These are phyloP conservation scores for Cercospora sojina DNA, from an alignment of 2,329 filamentous ascomycete species.

Conservation along the genomic window DNA sequence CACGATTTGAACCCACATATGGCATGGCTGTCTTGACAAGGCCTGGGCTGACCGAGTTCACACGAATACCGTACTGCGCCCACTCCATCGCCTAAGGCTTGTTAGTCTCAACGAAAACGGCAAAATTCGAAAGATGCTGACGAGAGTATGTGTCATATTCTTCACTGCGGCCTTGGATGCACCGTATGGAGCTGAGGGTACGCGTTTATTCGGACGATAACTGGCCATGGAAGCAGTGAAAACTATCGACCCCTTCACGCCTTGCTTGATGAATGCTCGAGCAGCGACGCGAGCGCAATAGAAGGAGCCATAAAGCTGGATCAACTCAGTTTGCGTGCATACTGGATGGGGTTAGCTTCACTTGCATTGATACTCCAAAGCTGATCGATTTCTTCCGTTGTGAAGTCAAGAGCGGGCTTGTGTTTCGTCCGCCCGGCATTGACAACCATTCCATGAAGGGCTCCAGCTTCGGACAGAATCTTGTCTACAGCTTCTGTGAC, in stretches of 20 bases:
- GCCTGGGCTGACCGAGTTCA: constrained; percentile 16
- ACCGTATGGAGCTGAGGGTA: constrained; percentile 40
- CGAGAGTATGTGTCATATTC: constrained; percentile 44
- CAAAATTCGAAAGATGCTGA: constrained; percentile 31
- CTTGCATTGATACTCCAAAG: constrained; percentile 45
- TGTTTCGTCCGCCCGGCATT: constrained; percentile 56
- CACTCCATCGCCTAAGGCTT: constrained; percentile 40
- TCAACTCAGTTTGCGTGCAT: neutral
- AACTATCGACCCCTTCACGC: constrained; percentile 48
- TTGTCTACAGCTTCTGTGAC: constrained; percentile 48
- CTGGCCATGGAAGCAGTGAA: constrained; percentile 51
- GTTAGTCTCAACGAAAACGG: constrained; percentile 27
- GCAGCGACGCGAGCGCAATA: constrained; percentile 46
- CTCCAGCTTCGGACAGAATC: constrained; percentile 47
- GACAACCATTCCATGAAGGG: constrained; percentile 48
- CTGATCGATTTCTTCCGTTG: constrained; percentile 48
- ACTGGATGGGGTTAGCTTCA: neutral
- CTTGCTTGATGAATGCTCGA: constrained; percentile 47
- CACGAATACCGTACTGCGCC: constrained; percentile 39
- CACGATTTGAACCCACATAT: neutral
- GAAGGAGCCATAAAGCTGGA: constrained; percentile 48
- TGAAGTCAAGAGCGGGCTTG: constrained; percentile 53
- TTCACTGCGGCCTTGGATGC: constrained; percentile 45
- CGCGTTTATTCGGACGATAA: constrained; percentile 44
- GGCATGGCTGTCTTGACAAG: constrained; percentile 19